These are phyloP conservation scores for Irpex rosettiformis DNA, from an alignment of 1,284 basidiomycete species.

Conservation along the genomic window DNA sequence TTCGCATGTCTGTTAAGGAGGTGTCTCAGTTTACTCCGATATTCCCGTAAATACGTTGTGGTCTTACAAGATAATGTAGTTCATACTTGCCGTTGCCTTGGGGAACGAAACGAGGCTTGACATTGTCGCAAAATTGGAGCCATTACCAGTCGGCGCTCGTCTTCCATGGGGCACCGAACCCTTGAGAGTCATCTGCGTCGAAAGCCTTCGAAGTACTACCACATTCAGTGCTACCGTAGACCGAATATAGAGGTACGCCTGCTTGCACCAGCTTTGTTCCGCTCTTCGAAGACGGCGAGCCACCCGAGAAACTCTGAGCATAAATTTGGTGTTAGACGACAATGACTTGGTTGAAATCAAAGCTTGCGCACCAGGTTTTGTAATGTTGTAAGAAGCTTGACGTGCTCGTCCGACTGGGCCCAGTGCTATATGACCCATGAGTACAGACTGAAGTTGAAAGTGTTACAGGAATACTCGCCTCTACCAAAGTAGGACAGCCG, in stretches of 20 bases:
- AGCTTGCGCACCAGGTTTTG: slow-evolving; percentile 11
- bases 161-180: slow-evolving; percentile 4
- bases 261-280: slow-evolving; percentile 25
- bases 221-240: slow-evolving; percentile 20
- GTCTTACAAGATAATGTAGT: slow-evolving; percentile 33
- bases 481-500: slow-evolving; percentile 17
- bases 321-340: neutral
- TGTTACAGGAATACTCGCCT: slow-evolving; percentile 8
- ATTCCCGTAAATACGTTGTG: too few species aligned
- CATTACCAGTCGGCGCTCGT: slow-evolving; percentile 29
- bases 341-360: too few species aligned
- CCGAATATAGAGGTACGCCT: slow-evolving; percentile 23
- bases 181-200: slow-evolving; percentile 6
- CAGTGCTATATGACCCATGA: slow-evolving; percentile 14
- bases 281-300: slow-evolving; percentile 24
- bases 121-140: slow-evolving; percentile 19
- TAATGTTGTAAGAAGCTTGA: slow-evolving; percentile 17
- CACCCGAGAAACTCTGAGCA: slow-evolving; percentile 25
- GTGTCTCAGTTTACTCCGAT: too few species aligned
- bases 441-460: neutral
- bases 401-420: slow-evolving; percentile 15
- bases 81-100: slow-evolving; percentile 40
- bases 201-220: slow-evolving; percentile 14
- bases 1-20: slow-evolving; percentile 16
- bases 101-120: slow-evolving; percentile 29